Evolutionary conservation across 495 filamentous ascomycete genomes (phyloP).

Genomic region (Achaetomiella virescens): DNA sequence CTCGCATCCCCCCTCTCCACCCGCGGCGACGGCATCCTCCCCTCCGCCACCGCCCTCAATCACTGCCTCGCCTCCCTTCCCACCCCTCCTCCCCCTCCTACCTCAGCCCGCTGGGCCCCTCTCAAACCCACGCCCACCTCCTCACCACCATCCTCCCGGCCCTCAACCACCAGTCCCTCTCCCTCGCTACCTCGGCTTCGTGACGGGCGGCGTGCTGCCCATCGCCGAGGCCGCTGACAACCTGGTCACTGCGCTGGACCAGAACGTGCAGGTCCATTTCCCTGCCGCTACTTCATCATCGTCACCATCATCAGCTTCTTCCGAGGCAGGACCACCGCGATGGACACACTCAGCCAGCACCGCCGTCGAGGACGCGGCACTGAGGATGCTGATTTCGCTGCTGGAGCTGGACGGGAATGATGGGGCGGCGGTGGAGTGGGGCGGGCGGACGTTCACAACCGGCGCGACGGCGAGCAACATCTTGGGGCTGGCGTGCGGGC

Average conservation of each 20-base stretch:
- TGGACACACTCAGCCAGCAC: conserved; percentile 57
- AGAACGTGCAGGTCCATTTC: conserved; percentile 82
- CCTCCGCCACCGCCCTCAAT: conserved; percentile 10
- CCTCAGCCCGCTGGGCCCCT: conserved; percentile 20
- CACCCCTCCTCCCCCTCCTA: conserved; percentile 8
- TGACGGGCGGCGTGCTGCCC: conserved; percentile 75
- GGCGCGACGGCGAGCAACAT: conserved; percentile 85
- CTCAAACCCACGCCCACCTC: conserved; percentile 37
- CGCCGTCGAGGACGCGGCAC: conserved; percentile 63
- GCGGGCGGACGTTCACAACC: conserved; percentile 71
- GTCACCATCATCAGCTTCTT: conserved; percentile 44
- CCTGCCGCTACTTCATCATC: too few relatives aligned
- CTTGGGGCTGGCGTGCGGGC: conserved; percentile 68
- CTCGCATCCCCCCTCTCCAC: neutral
- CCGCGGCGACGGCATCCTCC: neutral
- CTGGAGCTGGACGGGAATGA: conserved; percentile 43
- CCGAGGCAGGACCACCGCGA: conserved; percentile 14
- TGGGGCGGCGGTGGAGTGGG: conserved; percentile 29
- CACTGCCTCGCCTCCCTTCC: conserved; percentile 27
- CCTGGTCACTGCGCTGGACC: conserved; percentile 69
- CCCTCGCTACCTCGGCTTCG: conserved; percentile 75
- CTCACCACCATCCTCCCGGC: conserved; percentile 57
- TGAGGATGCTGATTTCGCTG: conserved; percentile 63
- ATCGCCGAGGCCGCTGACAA: conserved; percentile 81
- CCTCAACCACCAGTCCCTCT: conserved; percentile 57